These are phyloP conservation scores for Colletotrichum lentis DNA, from an alignment of 2,329 filamentous ascomycete genomes.

Conservation along the genomic window DNA sequence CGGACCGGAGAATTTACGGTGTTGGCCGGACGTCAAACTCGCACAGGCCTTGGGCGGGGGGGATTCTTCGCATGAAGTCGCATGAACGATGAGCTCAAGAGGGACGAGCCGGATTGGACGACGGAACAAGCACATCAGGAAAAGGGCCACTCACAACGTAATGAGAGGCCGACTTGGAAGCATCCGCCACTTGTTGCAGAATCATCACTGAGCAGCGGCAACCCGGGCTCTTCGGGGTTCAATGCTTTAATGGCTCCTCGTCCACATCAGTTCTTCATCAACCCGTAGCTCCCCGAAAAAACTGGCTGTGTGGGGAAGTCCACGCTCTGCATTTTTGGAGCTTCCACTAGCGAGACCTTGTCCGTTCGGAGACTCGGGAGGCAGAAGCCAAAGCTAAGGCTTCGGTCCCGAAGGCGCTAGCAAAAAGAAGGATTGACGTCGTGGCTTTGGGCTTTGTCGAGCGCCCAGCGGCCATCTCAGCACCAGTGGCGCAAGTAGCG, in stretches of 20 bases:
- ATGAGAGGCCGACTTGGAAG: slow-evolving; percentile 9
- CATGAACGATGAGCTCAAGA: slow-evolving; percentile 23
- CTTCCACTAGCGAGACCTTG: slow-evolving; percentile 15
- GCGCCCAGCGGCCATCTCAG: slow-evolving; percentile 13
- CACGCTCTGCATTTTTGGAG: background rate
- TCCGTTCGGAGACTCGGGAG: slow-evolving; percentile 19
- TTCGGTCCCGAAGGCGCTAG: slow-evolving; percentile 31
- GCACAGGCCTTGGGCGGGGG: background rate
- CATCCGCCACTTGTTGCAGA: background rate
- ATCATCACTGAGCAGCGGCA: background rate
- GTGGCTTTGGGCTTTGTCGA: slow-evolving; percentile 21
- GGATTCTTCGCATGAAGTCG: slow-evolving; percentile 14
- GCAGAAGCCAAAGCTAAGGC: slow-evolving; percentile 7
- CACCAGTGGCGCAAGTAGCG: slow-evolving; percentile 4
- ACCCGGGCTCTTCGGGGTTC: background rate
- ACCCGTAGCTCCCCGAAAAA: background rate
- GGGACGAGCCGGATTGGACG: slow-evolving; percentile 9
- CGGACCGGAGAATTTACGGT: slow-evolving; percentile 30
- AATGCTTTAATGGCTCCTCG: no score
- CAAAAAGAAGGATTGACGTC: background rate
- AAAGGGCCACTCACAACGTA: slow-evolving; percentile 6
- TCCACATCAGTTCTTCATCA: background rate
- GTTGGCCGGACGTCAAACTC: slow-evolving; percentile 8
- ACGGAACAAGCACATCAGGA: slow-evolving; percentile 21
- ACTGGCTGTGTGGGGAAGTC: background rate